A percentile compares a stretch with the other conserved stretches of the same genome.
Evolutionary conservation across 2,329 filamentous ascomycete species (phyloP).

Genomic region (Talaromyces sp.): DNA sequence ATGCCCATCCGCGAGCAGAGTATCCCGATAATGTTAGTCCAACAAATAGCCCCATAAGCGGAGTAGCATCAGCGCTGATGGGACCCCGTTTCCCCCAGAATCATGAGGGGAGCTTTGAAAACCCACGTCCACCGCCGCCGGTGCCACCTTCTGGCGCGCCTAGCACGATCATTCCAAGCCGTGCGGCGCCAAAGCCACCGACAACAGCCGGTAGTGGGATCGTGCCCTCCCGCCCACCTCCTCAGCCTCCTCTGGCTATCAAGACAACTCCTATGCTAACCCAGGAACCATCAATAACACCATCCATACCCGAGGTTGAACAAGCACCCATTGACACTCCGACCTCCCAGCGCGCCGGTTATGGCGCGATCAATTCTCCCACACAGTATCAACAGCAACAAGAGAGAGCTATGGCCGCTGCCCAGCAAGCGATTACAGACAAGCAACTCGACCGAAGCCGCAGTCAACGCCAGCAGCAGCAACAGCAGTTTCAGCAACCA

Average conservation of each 20-base stretch:
- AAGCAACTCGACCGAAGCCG: constrained; percentile 65
- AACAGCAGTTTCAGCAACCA: constrained; percentile 15
- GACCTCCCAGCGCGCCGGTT: not conserved
- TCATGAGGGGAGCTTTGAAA: constrained; percentile 92
- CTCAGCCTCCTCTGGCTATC: constrained; percentile 30
- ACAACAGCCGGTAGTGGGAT: constrained; percentile 36
- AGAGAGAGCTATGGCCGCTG: constrained; percentile 73
- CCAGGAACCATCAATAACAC: constrained; percentile 52
- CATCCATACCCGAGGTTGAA: constrained; percentile 49
- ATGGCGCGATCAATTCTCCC: constrained; percentile 33
- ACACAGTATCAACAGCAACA: constrained; percentile 63
- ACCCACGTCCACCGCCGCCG: constrained; percentile 86
- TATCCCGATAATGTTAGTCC: constrained; percentile 37
- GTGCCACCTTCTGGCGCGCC: constrained; percentile 57
- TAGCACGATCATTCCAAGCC: constrained; percentile 63
- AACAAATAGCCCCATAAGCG: constrained; percentile 45
- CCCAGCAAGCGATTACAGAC: constrained; percentile 69
- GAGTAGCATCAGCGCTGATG: constrained; percentile 49
- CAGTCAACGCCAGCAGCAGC: constrained; percentile 62
- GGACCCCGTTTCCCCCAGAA: constrained; percentile 86
- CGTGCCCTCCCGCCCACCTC: constrained; percentile 37
- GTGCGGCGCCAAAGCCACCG: constrained; percentile 85
- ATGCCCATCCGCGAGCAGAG: constrained; percentile 60
- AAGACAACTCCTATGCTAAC: constrained; percentile 31
- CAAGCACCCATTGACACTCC: constrained; percentile 36